phyloP scores from a whole-genome alignment of 805 yeast species.

The Yarrowia sp. region DNA sequence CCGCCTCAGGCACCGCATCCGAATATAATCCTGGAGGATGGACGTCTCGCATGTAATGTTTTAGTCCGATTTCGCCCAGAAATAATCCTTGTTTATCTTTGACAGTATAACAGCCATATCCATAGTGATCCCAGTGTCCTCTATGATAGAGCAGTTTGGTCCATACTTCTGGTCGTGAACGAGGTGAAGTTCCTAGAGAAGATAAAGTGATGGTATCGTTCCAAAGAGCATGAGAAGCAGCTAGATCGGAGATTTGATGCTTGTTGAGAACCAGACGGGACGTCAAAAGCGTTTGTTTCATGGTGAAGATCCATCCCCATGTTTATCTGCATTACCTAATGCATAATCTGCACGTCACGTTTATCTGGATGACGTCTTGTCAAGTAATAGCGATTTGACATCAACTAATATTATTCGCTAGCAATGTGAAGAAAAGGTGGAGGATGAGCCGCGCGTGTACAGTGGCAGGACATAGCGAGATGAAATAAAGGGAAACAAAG shows the following conservation, averaged over 20 bases:
- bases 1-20: neutral
- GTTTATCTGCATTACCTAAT: no score
- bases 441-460: no score
- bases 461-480: no score
- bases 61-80: neutral
- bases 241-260: neutral
- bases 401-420: no score
- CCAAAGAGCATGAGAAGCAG: neutral
- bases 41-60: neutral
- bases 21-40: neutral
- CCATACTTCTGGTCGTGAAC: neutral
- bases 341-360: no score
- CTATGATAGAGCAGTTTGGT: neutral
- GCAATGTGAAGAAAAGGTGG: no score
- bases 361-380: no score
- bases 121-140: slow-evolving; percentile 10
- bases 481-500: no score
- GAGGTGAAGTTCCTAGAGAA: neutral
- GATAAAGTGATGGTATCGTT: neutral
- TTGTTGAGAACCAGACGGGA: neutral
- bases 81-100: neutral
- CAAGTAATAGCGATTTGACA: no score
- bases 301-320: neutral
- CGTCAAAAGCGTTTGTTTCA: neutral
- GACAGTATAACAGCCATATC: slow-evolving; percentile 11